These are phyloP conservation scores for Teratosphaeria zuluensis DNA, from an alignment of 2,329 filamentous ascomycete genomes.

Conservation along the genomic window DNA sequence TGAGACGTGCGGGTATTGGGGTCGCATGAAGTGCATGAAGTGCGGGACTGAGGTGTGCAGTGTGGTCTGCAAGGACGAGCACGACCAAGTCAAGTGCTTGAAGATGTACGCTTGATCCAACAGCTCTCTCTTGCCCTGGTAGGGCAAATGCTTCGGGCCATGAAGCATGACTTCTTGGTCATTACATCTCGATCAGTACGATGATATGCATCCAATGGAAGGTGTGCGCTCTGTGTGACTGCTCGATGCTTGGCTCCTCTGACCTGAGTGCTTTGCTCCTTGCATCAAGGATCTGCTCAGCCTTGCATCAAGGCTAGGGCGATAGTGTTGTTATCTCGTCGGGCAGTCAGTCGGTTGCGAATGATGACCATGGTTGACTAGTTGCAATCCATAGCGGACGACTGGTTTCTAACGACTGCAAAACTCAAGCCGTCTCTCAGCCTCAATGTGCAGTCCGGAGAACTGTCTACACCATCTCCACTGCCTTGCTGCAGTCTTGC, in stretches of 20 bases:
- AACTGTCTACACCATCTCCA: no score
- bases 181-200: no score
- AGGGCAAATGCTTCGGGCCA: background rate
- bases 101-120: slow-evolving; percentile 32
- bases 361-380: background rate
- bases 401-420: background rate
- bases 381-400: background rate
- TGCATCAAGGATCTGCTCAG: background rate
- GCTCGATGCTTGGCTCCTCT: background rate
- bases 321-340: background rate
- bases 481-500: no score
- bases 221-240: background rate
- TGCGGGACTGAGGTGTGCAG: slow-evolving; percentile 73
- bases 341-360: background rate
- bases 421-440: background rate
- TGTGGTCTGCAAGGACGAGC: slow-evolving; percentile 61
- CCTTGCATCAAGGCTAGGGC: background rate
- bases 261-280: background rate
- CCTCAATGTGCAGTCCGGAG: no score
- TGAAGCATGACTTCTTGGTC: background rate
- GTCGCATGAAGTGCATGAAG: slow-evolving; percentile 63
- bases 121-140: background rate
- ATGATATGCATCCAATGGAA: no score
- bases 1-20: slow-evolving; percentile 76
- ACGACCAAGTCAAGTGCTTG: slow-evolving; percentile 62